phyloP scores from a whole-genome alignment of 345 rosid genomes.

The Raphanus raphanistrum region DNA sequence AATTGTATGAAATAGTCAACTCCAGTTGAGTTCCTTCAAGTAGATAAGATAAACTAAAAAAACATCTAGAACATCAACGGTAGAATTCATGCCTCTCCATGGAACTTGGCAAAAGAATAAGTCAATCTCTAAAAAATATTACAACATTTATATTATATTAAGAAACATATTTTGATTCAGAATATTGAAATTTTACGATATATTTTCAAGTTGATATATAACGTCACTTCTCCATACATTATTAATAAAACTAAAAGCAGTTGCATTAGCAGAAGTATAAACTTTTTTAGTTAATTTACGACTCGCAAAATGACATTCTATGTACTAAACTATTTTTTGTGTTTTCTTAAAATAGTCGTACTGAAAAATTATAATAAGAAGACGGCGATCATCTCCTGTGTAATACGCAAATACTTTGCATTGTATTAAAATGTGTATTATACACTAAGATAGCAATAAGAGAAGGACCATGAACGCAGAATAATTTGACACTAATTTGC shows the following conservation, averaged over 20 bases:
- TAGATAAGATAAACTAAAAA: conserved; percentile 27
- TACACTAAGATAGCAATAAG: background rate
- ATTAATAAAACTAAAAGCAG: conserved; percentile 10
- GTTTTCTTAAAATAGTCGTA: conserved; percentile 1
- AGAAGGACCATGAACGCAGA: background rate
- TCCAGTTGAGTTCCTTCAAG: background rate
- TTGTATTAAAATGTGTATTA: background rate
- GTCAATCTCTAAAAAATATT: conserved; percentile 27
- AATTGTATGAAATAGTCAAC: conserved; percentile 13
- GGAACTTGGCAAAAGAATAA: conserved; percentile 26
- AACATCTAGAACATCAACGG: conserved; percentile 20
- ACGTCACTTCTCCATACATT: background rate
- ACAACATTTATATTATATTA: background rate
- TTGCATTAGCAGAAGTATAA: background rate
- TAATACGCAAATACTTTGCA: background rate
- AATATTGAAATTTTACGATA: background rate
- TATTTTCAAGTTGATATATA: conserved; percentile 19
- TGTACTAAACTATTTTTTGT: background rate
- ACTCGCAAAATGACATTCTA: background rate
- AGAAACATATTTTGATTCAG: background rate
- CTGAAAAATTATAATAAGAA: background rate
- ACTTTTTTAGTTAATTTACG: background rate
- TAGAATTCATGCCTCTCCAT: conserved; percentile 37
- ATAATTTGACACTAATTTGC: background rate
- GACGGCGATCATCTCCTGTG: background rate